Evolutionary conservation across 345 rosid genomes (phyloP), one percentile per base, ranked within the genome.

Genomic region (Eucalyptus coolabah): DNA sequence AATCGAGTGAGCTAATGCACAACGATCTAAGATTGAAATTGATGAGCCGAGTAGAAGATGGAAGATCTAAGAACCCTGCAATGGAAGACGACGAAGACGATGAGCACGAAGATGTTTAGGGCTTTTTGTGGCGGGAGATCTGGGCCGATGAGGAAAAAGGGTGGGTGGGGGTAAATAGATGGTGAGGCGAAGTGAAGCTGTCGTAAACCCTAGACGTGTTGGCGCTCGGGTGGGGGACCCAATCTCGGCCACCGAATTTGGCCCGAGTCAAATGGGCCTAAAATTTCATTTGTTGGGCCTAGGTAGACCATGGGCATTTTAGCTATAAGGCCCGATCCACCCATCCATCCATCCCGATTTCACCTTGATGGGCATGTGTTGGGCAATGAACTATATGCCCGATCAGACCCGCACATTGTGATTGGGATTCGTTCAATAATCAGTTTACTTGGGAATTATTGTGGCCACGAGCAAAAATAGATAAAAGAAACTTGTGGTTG

Each of bases 231-330:
- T 4, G 87, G 88, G 56, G 56, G 56, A 53, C 56, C 56, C 80
- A 9, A 67, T 67, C 3, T 0, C 21, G 40, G 40, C 80, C 23
- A 18, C 80, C 40, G 1, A 67, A 17, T 0, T 67, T 12, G 19
- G 40, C 77, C 40, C 23, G 6, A 19, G 6, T 32, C 23, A 67
- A 17, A 67, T 67, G 80, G 80, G 80, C 10, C 80, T 34, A 16
- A 14, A n/a, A n/a, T n/a, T 67, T 32, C 6, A 37, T 8, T 67
- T 67, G 4, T 67, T 67, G 40, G 80, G 80, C 23, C 80, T 19
- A 19, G 10, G 23, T 67, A 67, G 42, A 17, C 80, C 21, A 67
- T 32, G 80, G 19, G 23, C 34, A 15, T 67, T 53, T 0, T 67
- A 0, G 80, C 80, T 37, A 19, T 18, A 9, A 18, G 44, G 81